Base-by-base conservation (phyloP, 2,329 filamentous ascomycete species). In the Fusarium oxysporum region DNA sequence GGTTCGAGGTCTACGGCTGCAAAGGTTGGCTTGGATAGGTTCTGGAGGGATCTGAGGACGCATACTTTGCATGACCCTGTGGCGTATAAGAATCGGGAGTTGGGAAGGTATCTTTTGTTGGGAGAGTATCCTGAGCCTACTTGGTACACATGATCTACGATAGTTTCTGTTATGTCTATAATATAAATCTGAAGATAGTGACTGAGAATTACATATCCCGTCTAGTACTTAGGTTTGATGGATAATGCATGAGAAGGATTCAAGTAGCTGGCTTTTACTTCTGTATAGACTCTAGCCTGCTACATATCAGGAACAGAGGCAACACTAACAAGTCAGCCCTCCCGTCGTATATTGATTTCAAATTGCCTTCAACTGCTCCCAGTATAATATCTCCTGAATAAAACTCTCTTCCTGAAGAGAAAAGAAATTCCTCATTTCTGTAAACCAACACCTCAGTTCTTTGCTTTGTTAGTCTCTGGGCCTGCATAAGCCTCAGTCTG, bases 61-160 rank as follows among this genome's bases (percentile, higher is more conserved):
- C 91, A 92, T 80, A 88, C 86, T 1, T 78, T 92, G 74, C 90
- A 92, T 80, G 91, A 92, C 78, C 90, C 90, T 1, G 89, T 92
- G 33, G 88, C 90, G 30, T 92, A 92, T 75, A 92, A 92, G 84
- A 90, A 91, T 63, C 80, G 87, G 6, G 90, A 92, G 79, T 74
- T 92, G 57, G 90, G 90, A 0, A 80, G 87, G 28, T 92, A 85
- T 76, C 82, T 86, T 43, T 75, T 92, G 61, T 74, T 91, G 55
- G 85, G 83, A 19, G 88, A 92, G 81, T 76, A 86, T 16, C 89
- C 90, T 2, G 84, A 86, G 78, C 37, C 44, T 8, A 66, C 63
- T 23, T 66, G 63, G 63, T 66, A 66, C 23, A 66, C 63, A 25
- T 25, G 25, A 25, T 25, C 25, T 25, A 25, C 25, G 25, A 25